These are phyloP conservation scores for Forsythia viridissima DNA, from an alignment of 257 asterid species.

Conservation along the genomic window DNA sequence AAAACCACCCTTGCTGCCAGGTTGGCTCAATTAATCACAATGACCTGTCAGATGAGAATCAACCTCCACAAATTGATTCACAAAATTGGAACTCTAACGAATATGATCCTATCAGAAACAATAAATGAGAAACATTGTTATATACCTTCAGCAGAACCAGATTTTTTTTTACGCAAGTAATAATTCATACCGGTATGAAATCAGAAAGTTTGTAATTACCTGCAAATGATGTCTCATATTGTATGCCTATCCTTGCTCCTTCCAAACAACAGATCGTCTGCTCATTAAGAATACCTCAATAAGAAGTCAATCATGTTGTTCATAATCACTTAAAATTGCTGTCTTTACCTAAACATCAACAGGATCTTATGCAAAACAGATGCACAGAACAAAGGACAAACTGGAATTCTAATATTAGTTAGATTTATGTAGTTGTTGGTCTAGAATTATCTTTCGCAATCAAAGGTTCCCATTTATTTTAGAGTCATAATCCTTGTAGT, in stretches of 20 bases:
- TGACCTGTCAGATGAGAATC: background rate
- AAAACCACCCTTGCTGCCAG: background rate
- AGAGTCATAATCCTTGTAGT: background rate
- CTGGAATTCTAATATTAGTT: background rate
- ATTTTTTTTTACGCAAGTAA: background rate
- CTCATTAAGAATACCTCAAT: constrained; percentile 19
- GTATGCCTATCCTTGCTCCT: constrained; percentile 94
- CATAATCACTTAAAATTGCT: background rate
- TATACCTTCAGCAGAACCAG: background rate
- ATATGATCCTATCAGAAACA: background rate
- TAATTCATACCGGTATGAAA: background rate
- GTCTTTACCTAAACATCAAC: background rate
- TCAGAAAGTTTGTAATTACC: constrained; percentile 49
- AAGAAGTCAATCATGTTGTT: constrained; percentile 19
- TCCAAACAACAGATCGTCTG: constrained; percentile 93
- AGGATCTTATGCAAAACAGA: background rate
- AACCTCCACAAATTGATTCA: background rate
- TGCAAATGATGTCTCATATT: constrained; percentile 87
- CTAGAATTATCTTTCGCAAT: background rate
- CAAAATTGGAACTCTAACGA: background rate
- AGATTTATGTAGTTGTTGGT: background rate
- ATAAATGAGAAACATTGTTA: background rate
- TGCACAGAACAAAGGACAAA: background rate
- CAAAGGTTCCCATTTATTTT: background rate
- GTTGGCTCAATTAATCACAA: background rate